Conservation (phyloP, 2,329 filamentous ascomycete genomes). For the Corinectria fuckeliana region DNA sequence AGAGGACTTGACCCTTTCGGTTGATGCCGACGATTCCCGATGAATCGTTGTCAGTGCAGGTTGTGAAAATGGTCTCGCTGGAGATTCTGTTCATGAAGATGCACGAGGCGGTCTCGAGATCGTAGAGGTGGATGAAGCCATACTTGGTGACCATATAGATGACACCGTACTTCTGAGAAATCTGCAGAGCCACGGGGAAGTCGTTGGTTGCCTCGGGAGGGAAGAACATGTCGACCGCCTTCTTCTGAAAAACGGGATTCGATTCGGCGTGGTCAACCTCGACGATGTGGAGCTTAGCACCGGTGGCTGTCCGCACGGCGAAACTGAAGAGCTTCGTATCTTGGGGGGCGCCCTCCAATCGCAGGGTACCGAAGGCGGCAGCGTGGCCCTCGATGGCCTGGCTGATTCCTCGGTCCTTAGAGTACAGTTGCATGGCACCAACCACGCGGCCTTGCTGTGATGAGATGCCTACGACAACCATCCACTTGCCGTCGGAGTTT, state of each 20-base stretch:
- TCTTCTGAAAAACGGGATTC: slow-evolving; percentile 92
- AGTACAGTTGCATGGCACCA: slow-evolving; percentile 96
- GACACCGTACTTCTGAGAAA: slow-evolving; percentile 95
- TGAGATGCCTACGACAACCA: slow-evolving; percentile 95
- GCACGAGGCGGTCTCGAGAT: slow-evolving; percentile 91
- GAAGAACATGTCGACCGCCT: slow-evolving; percentile 97
- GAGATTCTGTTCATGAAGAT: slow-evolving; percentile 99
- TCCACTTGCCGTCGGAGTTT: slow-evolving; percentile 96
- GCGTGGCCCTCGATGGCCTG: slow-evolving; percentile 98
- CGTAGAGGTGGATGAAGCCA: slow-evolving; percentile 98
- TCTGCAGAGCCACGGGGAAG: slow-evolving; percentile 97
- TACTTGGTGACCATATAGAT: slow-evolving; percentile 99
- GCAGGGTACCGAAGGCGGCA: slow-evolving; percentile 88
- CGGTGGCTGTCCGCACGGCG: slow-evolving; percentile 85
- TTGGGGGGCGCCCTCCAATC: slow-evolving; percentile 85
- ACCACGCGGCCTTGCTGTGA: slow-evolving; percentile 92
- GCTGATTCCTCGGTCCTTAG: slow-evolving; percentile 93
- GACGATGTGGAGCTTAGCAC: slow-evolving; percentile 95
- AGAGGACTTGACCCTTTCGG: slow-evolving; percentile 94
- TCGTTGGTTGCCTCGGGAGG: slow-evolving; percentile 94
- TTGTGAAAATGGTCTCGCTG: slow-evolving; percentile 98
- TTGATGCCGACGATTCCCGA: slow-evolving; percentile 94
- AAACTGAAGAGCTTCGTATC: slow-evolving; percentile 98
- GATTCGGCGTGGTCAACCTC: slow-evolving; percentile 93
- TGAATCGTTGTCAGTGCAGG: slow-evolving; percentile 81